Percentiles rank a stretch among this genome's conserved stretches.
These are phyloP conservation scores for Fragaria vesca DNA, from an alignment of 306 rosid genomes.

Conservation along the genomic window DNA sequence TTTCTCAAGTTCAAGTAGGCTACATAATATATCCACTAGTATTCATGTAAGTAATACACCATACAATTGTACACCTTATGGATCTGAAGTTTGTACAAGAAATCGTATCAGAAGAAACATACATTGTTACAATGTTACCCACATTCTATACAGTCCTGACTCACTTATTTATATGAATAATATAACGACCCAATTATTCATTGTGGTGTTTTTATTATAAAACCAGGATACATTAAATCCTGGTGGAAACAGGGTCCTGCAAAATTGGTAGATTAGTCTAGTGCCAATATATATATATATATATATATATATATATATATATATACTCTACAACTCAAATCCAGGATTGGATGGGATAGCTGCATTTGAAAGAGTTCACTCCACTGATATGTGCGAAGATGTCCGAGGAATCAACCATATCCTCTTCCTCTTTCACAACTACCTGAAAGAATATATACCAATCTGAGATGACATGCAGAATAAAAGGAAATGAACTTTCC, in stretches of 20 bases:
- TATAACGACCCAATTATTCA: conserved; percentile 58
- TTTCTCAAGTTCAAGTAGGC: not conserved
- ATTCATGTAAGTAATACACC: not conserved
- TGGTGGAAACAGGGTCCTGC: conserved; percentile 56
- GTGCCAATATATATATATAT: not conserved
- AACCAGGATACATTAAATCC: conserved; percentile 30
- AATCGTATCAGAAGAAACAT: conserved; percentile 4
- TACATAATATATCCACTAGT: conserved; percentile 5
- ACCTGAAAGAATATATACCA: conserved; percentile 44
- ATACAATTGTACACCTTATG: conserved; percentile 4
- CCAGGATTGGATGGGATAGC: conserved; percentile 88
- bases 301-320: not conserved
- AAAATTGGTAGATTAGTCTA: conserved; percentile 52
- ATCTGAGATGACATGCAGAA: not conserved
- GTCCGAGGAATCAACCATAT: conserved; percentile 93
- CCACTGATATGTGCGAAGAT: conserved; percentile 96
- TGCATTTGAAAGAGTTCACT: conserved; percentile 98
- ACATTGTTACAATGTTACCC: conserved; percentile 11
- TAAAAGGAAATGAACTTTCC: not conserved
- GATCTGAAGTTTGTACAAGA: conserved; percentile 11
- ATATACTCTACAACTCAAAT: conserved; percentile 40
- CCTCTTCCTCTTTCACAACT: conserved; percentile 89
- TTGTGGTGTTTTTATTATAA: conserved; percentile 21
- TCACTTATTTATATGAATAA: conserved; percentile 34
- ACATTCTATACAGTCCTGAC: conserved; percentile 38